Evolutionary conservation across 139 green algal species (phyloP).

Genomic region (Coccomyxa sp.): DNA sequence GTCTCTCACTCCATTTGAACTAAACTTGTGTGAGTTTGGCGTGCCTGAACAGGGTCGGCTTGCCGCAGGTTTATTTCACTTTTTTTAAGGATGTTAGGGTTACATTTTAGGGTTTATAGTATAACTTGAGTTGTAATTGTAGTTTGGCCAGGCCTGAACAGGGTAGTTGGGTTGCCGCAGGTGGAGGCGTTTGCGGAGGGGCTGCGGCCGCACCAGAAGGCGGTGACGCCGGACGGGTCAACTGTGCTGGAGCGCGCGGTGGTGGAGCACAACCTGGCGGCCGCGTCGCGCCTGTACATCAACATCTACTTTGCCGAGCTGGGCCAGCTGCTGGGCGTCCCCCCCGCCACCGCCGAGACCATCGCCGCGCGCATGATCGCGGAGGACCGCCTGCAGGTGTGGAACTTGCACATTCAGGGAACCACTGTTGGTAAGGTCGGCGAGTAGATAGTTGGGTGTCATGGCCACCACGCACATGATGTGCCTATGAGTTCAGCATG

Average conservation of each 20-base stretch:
- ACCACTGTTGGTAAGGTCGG: too few relatives aligned
- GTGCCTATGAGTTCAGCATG: too few relatives aligned
- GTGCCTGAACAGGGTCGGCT: too few relatives aligned
- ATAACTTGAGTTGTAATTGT: too few relatives aligned
- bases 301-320: slow-evolving; percentile 88
- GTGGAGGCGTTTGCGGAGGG: slow-evolving; percentile 77
- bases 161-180: slow-evolving; percentile 33
- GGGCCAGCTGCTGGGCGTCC: slow-evolving; percentile 77
- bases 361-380: slow-evolving; percentile 79
- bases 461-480: too few relatives aligned
- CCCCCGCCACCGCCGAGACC: slow-evolving; percentile 67
- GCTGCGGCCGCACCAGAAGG: slow-evolving; percentile 83
- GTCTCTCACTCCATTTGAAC: too few relatives aligned
- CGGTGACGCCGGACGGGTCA: slow-evolving; percentile 63
- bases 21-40: too few relatives aligned
- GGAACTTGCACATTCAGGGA: not conserved
- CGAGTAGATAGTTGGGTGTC: too few relatives aligned
- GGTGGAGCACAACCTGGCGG: slow-evolving; percentile 92
- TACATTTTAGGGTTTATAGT: too few relatives aligned
- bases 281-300: slow-evolving; percentile 83
- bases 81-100: too few relatives aligned
- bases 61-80: too few relatives aligned
- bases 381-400: slow-evolving; percentile 63
- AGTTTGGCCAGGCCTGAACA: not conserved
- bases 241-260: slow-evolving; percentile 87